phyloP scores from a whole-genome alignment of 2,329 filamentous ascomycete species.

The Fusarium albosuccineum region DNA sequence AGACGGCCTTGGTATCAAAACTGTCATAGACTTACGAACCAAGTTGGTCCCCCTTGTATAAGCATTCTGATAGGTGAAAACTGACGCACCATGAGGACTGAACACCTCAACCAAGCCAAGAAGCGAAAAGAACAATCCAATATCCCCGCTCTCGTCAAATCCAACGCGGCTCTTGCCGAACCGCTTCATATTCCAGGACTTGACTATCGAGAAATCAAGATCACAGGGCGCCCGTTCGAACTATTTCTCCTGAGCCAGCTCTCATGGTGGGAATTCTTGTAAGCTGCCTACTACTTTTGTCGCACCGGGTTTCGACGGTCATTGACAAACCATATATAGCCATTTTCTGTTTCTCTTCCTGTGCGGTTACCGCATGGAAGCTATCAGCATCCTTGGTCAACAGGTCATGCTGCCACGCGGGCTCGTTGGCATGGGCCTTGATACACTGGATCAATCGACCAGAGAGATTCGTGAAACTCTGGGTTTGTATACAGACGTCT shows the following conservation, averaged over 20 bases:
- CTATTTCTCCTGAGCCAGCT: constrained; percentile 75
- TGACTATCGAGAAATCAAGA: constrained; percentile 74
- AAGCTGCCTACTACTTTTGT: constrained; percentile 41
- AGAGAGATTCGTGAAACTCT: constrained; percentile 66
- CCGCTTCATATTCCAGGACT: constrained; percentile 74
- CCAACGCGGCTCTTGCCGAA: constrained; percentile 65
- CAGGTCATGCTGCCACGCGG: constrained; percentile 81
- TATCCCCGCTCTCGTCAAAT: constrained; percentile 52
- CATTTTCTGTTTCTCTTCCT: constrained; percentile 71
- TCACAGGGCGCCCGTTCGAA: constrained; percentile 81
- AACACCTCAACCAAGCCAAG: constrained; percentile 76
- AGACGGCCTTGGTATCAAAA: constrained; percentile 73
- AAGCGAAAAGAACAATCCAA: constrained; percentile 67
- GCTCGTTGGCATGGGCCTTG: constrained; percentile 75
- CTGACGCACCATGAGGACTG: constrained; percentile 65
- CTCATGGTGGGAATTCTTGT: constrained; percentile 76
- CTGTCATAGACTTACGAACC: constrained; percentile 84
- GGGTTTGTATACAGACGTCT: constrained; percentile 45
- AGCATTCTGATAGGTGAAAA: neutral
- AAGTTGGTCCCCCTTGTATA: constrained; percentile 62
- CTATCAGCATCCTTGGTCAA: constrained; percentile 76
- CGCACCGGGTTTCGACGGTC: neutral
- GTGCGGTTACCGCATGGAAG: constrained; percentile 75
- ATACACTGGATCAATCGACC: constrained; percentile 77
- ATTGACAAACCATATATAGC: constrained; percentile 36